Conservation (phyloP, 73 alveolate species). For the Uronychia setigera region DNA sequence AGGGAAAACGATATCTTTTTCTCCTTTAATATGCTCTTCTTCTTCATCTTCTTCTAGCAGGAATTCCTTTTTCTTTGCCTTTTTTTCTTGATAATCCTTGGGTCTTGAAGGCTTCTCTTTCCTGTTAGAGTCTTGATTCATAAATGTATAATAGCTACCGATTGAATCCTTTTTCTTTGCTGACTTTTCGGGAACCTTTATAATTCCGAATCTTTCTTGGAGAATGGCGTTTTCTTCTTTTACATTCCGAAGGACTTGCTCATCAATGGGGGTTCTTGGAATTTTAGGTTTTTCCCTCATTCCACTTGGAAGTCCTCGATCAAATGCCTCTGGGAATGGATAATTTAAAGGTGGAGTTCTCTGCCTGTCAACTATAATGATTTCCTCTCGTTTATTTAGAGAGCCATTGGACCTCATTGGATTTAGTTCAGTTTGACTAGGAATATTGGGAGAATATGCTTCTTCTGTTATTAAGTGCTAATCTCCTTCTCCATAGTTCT, state of each 20-base stretch:
- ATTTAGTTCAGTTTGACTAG: too few relatives aligned
- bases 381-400: too few relatives aligned
- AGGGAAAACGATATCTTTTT: too few relatives aligned
- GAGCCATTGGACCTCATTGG: too few relatives aligned
- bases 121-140: neutral
- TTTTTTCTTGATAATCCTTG: neutral
- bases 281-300: constrained; percentile 43
- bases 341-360: neutral
- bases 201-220: neutral
- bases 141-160: neutral
- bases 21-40: too few relatives aligned
- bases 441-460: too few relatives aligned
- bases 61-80: too few relatives aligned
- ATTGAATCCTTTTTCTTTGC: neutral
- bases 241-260: constrained; percentile 17
- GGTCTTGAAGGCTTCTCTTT: neutral
- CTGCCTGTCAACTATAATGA: neutral
- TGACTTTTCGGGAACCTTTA: neutral
- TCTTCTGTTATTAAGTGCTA: too few relatives aligned
- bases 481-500: too few relatives aligned
- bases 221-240: constrained; percentile 22
- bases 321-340: constrained; percentile 14
- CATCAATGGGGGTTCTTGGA: constrained; percentile 60
- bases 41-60: too few relatives aligned
- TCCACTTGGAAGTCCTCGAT: constrained; percentile 27